These are phyloP conservation scores for Pythium rhizo-oryzae DNA, from an alignment of 352 stramenopile genomes.

Conservation along the genomic window DNA sequence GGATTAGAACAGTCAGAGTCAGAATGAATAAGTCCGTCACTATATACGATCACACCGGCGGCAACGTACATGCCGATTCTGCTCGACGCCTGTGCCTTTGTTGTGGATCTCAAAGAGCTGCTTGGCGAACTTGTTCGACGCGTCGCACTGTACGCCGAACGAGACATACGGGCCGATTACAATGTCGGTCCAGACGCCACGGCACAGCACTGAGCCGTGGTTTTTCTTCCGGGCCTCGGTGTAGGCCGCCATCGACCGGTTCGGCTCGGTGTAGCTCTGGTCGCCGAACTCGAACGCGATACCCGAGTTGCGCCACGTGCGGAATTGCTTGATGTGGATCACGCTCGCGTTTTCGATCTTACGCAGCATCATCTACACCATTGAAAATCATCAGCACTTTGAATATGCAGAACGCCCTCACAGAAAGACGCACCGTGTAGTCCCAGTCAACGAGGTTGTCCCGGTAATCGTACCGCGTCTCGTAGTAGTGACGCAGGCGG, in stretches of 20 bases:
- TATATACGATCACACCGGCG: background rate
- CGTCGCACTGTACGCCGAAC: slow-evolving; percentile 88
- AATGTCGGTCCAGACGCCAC: slow-evolving; percentile 93
- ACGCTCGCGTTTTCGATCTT: slow-evolving; percentile 90
- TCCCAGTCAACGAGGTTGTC: slow-evolving; percentile 95
- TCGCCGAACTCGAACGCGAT: slow-evolving; percentile 96
- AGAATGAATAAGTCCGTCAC: background rate
- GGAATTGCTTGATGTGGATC: slow-evolving; percentile 93
- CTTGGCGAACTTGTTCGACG: slow-evolving; percentile 68
- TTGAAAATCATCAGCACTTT: background rate
- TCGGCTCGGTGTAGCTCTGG: slow-evolving; percentile 89
- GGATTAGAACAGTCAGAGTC: background rate
- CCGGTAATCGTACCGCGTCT: slow-evolving; percentile 92
- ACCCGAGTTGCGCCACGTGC: slow-evolving; percentile 90
- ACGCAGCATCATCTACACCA: slow-evolving; percentile 71
- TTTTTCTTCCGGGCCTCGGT: slow-evolving; percentile 78
- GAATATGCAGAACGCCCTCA: background rate
- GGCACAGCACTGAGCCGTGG: slow-evolving; percentile 77
- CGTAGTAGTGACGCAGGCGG: slow-evolving; percentile 90
- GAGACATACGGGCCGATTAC: slow-evolving; percentile 90
- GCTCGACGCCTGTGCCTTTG: slow-evolving; percentile 92
- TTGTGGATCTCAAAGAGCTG: slow-evolving; percentile 94
- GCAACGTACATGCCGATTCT: slow-evolving; percentile 89
- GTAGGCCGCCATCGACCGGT: slow-evolving; percentile 91
- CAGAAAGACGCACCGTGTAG: slow-evolving; percentile 72